Conservation (phyloP, 352 stramenopile species). For the Phytophthora pini region DNA sequence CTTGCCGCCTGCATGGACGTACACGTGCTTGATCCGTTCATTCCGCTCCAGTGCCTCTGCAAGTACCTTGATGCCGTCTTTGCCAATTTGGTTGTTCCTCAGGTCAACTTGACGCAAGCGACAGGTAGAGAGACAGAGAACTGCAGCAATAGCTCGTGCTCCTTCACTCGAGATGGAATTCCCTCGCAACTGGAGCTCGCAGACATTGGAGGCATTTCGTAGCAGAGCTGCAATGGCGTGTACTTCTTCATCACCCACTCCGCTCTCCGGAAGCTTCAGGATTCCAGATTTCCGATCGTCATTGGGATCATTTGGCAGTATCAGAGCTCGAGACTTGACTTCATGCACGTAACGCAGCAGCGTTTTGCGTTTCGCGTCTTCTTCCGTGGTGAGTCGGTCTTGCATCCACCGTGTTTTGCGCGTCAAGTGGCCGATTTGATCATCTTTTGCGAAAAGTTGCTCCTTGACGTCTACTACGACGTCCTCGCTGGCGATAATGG, state of each 20-base stretch:
- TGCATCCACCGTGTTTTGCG: constrained; percentile 82
- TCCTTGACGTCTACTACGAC: constrained; percentile 54
- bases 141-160: constrained; percentile 91
- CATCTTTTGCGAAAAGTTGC: constrained; percentile 61
- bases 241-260: constrained; percentile 95
- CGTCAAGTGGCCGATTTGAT: constrained; percentile 84
- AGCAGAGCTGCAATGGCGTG: constrained; percentile 94
- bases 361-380: constrained; percentile 96
- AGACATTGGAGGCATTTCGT: constrained; percentile 89
- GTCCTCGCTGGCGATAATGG: constrained; percentile 82
- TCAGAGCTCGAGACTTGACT: constrained; percentile 83
- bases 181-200: constrained; percentile 92
- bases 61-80: constrained; percentile 93
- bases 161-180: constrained; percentile 94
- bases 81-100: constrained; percentile 90
- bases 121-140: constrained; percentile 84
- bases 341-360: constrained; percentile 95
- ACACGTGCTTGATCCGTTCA: constrained; percentile 94
- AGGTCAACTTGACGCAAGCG: constrained; percentile 91
- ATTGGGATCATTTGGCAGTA: constrained; percentile 10
- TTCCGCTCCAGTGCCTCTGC: constrained; percentile 94
- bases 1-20: constrained; percentile 95
- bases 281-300: constrained; percentile 29
- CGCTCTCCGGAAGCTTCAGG: constrained; percentile 89
- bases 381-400: constrained; percentile 87